phyloP scores from a whole-genome alignment of 2,329 filamentous ascomycete species.

The Verticillium nubilum region DNA sequence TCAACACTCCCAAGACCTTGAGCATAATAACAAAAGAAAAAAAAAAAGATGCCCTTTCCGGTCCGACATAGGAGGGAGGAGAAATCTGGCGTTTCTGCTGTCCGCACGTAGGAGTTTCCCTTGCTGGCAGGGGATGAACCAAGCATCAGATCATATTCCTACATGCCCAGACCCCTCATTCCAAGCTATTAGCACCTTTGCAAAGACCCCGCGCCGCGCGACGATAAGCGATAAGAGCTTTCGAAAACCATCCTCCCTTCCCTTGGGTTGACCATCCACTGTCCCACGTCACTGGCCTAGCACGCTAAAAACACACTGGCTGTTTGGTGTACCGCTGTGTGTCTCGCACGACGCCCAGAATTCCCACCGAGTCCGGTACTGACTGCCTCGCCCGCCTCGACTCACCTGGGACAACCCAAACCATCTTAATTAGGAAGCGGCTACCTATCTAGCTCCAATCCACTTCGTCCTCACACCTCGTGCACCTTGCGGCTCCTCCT shows the following conservation, averaged over 20 bases:
- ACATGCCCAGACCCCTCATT: not conserved
- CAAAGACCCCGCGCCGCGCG: not conserved
- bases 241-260: not conserved
- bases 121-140: not conserved
- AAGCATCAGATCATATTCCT: conserved; percentile 1
- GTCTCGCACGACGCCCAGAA: not conserved
- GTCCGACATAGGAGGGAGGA: not conserved
- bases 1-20: not conserved
- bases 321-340: not conserved
- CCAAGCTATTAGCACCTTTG: not conserved
- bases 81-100: not conserved
- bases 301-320: not conserved
- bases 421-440: not conserved
- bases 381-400: not conserved
- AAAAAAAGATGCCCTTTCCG: not conserved
- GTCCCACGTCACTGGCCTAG: not conserved
- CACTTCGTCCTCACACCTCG: not conserved
- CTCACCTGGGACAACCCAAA: not conserved
- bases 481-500: not conserved
- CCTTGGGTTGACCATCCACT: not conserved
- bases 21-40: too few species aligned
- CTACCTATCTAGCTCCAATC: not conserved
- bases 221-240: conserved; percentile 4
- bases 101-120: not conserved
- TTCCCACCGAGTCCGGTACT: not conserved